These are phyloP conservation scores for Leccinum fuscescens DNA, from an alignment of 1,284 basidiomycete species.

Conservation along the genomic window DNA sequence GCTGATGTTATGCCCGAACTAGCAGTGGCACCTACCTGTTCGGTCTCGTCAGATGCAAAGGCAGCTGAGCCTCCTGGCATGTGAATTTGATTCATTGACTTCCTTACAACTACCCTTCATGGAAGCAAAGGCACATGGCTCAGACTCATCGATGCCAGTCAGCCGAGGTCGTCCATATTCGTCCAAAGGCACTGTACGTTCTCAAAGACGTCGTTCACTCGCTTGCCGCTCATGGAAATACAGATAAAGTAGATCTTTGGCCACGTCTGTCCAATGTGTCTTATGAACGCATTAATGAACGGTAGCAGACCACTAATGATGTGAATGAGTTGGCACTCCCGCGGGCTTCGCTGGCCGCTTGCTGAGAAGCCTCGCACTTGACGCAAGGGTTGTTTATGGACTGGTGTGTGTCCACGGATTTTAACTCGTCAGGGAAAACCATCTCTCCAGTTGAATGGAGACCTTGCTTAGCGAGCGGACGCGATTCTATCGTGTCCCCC, in stretches of 20 bases:
- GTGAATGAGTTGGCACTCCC: slow-evolving; percentile 10
- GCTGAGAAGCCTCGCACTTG: slow-evolving; percentile 20
- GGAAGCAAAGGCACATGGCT: neutral
- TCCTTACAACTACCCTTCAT: slow-evolving; percentile 20
- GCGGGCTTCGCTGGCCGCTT: slow-evolving; percentile 21
- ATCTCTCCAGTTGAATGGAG: slow-evolving; percentile 9
- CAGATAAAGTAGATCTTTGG: neutral
- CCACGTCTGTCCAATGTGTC: neutral
- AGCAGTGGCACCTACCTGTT: neutral
- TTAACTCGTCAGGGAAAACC: slow-evolving; percentile 10
- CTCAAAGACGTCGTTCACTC: slow-evolving; percentile 1
- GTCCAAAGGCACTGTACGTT: neutral
- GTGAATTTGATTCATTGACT: slow-evolving; percentile 16
- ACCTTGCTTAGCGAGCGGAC: slow-evolving; percentile 9
- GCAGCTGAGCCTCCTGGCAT: slow-evolving; percentile 6
- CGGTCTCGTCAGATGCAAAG: slow-evolving; percentile 3
- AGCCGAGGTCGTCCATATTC: neutral
- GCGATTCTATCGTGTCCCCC: neutral
- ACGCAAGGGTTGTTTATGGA: slow-evolving; percentile 14
- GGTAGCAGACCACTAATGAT: slow-evolving; percentile 3
- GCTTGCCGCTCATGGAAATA: neutral
- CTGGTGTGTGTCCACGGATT: slow-evolving; percentile 17
- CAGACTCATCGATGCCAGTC: neutral
- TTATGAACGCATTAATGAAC: slow-evolving; percentile 7
- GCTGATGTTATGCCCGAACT: neutral